phyloP scores from a whole-genome alignment of 2,329 filamentous ascomycete genomes.

The Ophiostoma quercus region DNA sequence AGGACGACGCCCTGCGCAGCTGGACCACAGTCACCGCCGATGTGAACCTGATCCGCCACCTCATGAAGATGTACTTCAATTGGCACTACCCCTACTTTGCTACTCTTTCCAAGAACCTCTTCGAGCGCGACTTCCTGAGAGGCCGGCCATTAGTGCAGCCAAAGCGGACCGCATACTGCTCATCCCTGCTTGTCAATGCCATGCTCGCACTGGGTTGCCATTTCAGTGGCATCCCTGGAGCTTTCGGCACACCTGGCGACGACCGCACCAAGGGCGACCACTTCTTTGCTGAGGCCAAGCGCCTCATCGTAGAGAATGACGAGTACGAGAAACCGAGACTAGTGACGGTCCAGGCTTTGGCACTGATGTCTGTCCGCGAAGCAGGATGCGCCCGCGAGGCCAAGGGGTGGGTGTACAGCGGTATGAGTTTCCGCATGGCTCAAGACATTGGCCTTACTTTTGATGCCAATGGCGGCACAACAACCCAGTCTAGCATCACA shows the following conservation, averaged over 20 bases:
- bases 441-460: constrained; percentile 89
- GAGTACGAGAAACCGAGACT: constrained; percentile 86
- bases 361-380: constrained; percentile 92
- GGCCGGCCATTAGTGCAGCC: constrained; percentile 55
- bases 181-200: constrained; percentile 82
- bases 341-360: constrained; percentile 87
- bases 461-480: constrained; percentile 54
- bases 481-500: neutral
- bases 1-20: constrained; percentile 67
- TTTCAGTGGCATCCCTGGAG: constrained; percentile 73
- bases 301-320: constrained; percentile 82
- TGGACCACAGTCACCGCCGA: constrained; percentile 88
- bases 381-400: constrained; percentile 90
- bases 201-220: constrained; percentile 92
- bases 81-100: constrained; percentile 98
- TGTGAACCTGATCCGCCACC: constrained; percentile 70
- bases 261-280: constrained; percentile 87
- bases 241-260: constrained; percentile 65
- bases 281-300: constrained; percentile 91
- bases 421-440: constrained; percentile 98
- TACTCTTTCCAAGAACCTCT: constrained; percentile 77
- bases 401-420: constrained; percentile 96
- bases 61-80: constrained; percentile 96
- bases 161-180: constrained; percentile 70
- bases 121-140: constrained; percentile 76